Conservation (phyloP, 352 stramenopile species). For the Phytophthora melonis region DNA sequence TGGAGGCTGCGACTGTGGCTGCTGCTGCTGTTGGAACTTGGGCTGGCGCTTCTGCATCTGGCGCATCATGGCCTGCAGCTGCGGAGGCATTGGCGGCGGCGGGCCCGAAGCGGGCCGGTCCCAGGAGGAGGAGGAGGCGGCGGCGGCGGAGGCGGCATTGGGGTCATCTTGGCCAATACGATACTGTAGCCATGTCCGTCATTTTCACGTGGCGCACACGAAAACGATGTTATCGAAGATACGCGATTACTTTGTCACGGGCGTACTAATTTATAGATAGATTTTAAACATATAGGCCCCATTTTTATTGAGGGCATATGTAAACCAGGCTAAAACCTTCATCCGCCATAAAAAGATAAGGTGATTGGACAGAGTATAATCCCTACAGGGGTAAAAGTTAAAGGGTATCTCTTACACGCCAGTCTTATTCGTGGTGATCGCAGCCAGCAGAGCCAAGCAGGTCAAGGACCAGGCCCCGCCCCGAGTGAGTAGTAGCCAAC, state of each 20-base stretch:
- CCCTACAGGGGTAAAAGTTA: not conserved
- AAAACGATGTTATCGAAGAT: not conserved
- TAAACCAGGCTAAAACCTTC: too few relatives aligned
- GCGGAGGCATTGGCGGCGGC: constrained; percentile 46
- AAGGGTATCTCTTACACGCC: too few relatives aligned
- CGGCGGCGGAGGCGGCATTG: constrained; percentile 11
- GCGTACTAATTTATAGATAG: too few relatives aligned
- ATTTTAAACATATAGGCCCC: too few relatives aligned
- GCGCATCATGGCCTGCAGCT: constrained; percentile 64
- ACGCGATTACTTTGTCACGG: not conserved
- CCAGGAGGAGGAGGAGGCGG: constrained; percentile 44
- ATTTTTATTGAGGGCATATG: too few relatives aligned
- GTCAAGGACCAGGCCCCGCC: not conserved
- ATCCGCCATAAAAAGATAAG: too few relatives aligned
- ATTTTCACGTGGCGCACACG: not conserved
- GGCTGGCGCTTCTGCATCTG: constrained; percentile 60
- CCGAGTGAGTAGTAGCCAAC: not conserved
- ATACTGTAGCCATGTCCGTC: not conserved
- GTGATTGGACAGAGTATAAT: not conserved
- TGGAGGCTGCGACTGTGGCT: constrained; percentile 18
- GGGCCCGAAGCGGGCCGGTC: not conserved
- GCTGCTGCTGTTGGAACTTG: constrained; percentile 39
- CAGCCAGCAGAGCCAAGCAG: too few relatives aligned
- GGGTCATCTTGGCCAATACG: not conserved
- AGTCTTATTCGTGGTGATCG: not conserved